These are phyloP conservation scores for Phoenix roebelenii DNA, from an alignment of 176 grass and related monocot species.

Conservation along the genomic window DNA sequence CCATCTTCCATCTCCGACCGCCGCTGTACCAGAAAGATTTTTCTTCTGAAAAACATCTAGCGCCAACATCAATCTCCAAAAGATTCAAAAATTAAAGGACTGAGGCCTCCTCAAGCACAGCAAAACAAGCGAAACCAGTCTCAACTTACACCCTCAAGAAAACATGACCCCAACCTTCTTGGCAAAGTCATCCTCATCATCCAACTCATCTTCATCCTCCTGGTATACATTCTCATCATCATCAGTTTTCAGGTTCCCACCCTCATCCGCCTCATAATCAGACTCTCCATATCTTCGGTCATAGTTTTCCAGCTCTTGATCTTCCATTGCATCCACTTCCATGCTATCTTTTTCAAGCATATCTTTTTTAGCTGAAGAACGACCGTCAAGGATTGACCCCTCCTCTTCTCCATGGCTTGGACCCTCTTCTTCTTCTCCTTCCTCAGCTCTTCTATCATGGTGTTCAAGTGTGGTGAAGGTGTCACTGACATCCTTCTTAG, in stretches of 20 bases:
- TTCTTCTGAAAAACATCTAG: constrained; percentile 23
- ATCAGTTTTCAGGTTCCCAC: constrained; percentile 38
- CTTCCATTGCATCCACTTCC: constrained; percentile 30
- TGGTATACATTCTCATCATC: constrained; percentile 48
- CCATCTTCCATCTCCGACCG: constrained; percentile 28
- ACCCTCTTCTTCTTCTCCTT: constrained; percentile 45
- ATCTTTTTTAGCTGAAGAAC: constrained; percentile 29
- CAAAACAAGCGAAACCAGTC: constrained; percentile 17
- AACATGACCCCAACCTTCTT: constrained; percentile 66
- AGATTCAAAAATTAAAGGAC: constrained; percentile 18
- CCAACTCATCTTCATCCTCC: constrained; percentile 47
- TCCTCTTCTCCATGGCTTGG: constrained; percentile 31
- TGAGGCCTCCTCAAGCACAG: constrained; percentile 23
- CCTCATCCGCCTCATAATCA: constrained; percentile 37
- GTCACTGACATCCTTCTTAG: constrained; percentile 23
- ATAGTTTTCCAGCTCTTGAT: constrained; percentile 44
- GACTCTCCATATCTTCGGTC: constrained; percentile 41
- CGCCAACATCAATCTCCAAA: constrained; percentile 24
- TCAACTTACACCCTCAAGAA: constrained; percentile 28
- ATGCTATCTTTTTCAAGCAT: constrained; percentile 31
- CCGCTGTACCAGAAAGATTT: constrained; percentile 27
- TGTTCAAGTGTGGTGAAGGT: constrained; percentile 28
- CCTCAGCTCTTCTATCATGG: constrained; percentile 28
- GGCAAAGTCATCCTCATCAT: constrained; percentile 79
- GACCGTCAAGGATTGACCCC: constrained; percentile 7